Evolutionary conservation across 768 basidiomycete species (phyloP), one percentile per base, ranked within the genome.

Genomic region (Pulveroboletus ravenelii): DNA sequence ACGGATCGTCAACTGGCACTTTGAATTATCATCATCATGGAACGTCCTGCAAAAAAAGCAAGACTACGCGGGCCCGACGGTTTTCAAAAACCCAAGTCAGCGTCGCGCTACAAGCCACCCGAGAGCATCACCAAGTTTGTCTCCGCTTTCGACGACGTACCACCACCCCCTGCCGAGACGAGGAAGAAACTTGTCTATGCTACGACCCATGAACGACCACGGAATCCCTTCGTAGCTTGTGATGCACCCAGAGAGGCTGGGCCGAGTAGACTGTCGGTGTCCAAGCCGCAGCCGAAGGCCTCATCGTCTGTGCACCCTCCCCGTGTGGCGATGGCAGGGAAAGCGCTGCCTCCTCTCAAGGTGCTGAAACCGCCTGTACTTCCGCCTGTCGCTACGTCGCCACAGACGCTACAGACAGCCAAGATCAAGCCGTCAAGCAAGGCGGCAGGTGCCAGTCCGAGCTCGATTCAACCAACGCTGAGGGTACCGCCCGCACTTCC

Each of bases 31-130:
- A 27, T 27, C 6, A 27, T 6, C 25, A 10, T 55, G 55, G 55
- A 56, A 17, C 57, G 47, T 41, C 48, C 52, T 14, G 13, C 25
- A 27, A 58, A 58, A 41, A 58, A 50, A 47, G 52, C 48, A 37
- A 57, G 57, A 34, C 47, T 55, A 17, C 58, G 49, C 6, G 66
- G 64, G 6, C 67, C 64, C 0, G 66, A 69, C 10, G 66, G 66
- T 23, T 67, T 67, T 31, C 57, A 56, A 20, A 69, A 56, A 42
- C 29, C 61, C 56, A 58, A 55, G 20, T 18, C 56, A 1, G 45
- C 50, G 9, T 48, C 56, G 47, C 59, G 45, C 34, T 67, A 64
- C 50, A 67, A 63, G 30, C 57, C 57, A 6, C 58, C 56, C 5
- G 47, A 55, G 30, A 59, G 56, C 45, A 45, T 65, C 58, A 53